Evolutionary conservation across 2,329 filamentous ascomycete species (phyloP).

Genomic region (Amauroascus verrucosus): DNA sequence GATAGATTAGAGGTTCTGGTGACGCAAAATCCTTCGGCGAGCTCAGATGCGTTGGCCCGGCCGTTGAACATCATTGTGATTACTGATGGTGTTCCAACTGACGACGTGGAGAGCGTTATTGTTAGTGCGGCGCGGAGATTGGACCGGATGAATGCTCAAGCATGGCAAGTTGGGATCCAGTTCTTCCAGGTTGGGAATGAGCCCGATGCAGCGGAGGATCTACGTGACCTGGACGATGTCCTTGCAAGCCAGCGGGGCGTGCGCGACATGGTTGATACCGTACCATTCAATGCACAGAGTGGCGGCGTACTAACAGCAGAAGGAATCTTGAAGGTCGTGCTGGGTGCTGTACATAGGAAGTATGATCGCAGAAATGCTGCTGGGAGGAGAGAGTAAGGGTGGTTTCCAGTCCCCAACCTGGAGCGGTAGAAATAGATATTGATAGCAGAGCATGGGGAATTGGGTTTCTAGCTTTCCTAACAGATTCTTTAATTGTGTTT

Average conservation of each 20-base stretch:
- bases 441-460: neutral
- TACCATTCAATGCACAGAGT: slow-evolving; percentile 53
- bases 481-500: neutral
- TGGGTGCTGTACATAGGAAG: slow-evolving; percentile 63
- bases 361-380: slow-evolving; percentile 39
- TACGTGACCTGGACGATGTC: slow-evolving; percentile 66
- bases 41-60: slow-evolving; percentile 44
- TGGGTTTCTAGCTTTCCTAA: neutral
- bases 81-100: slow-evolving; percentile 73
- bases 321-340: slow-evolving; percentile 68
- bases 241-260: slow-evolving; percentile 50
- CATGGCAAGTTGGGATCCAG: slow-evolving; percentile 81
- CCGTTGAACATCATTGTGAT: slow-evolving; percentile 88
- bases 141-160: slow-evolving; percentile 51
- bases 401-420: neutral
- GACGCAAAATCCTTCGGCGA: neutral
- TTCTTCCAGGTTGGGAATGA: slow-evolving; percentile 92
- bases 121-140: slow-evolving; percentile 58
- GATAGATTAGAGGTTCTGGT: slow-evolving; percentile 39
- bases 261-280: slow-evolving; percentile 86
- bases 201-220: slow-evolving; percentile 49
- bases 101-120: slow-evolving; percentile 66
- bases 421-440: neutral
- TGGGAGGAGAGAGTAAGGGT: neutral
- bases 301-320: slow-evolving; percentile 52